Evolutionary conservation across 2,329 filamentous ascomycete species (phyloP).

Genomic region (Aureobasidium subglaciale): DNA sequence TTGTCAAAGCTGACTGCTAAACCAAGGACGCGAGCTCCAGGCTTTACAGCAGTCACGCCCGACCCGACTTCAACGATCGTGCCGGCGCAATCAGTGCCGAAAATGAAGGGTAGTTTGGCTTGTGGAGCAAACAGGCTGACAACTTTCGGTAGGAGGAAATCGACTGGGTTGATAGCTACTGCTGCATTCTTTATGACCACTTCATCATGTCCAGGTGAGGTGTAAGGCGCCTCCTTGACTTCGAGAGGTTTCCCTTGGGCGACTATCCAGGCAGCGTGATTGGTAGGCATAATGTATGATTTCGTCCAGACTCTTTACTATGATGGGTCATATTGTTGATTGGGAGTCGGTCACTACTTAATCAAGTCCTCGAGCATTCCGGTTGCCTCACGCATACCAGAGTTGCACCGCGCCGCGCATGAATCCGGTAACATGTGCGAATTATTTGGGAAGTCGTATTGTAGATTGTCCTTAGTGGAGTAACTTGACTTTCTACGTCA

Average conservation of each 20-base stretch:
- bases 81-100: conserved; percentile 25
- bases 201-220: conserved; percentile 22
- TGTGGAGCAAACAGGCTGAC: conserved; percentile 19
- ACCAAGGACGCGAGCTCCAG: conserved; percentile 30
- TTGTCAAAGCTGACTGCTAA: conserved; percentile 15
- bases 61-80: conserved; percentile 29
- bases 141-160: conserved; percentile 29
- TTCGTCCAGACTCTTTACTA: no score
- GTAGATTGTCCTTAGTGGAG: neutral
- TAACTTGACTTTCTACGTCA: neutral
- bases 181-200: conserved; percentile 32
- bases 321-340: no score
- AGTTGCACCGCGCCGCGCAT: neutral
- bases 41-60: conserved; percentile 28
- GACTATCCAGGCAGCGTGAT: conserved; percentile 21
- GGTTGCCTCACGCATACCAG: neutral
- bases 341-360: neutral
- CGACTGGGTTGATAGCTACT: conserved; percentile 35
- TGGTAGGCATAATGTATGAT: conserved; percentile 16
- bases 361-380: neutral
- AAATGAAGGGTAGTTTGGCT: conserved; percentile 24
- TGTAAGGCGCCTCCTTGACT: conserved; percentile 20
- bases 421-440: neutral
- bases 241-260: conserved; percentile 19
- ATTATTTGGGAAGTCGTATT: neutral